Conservation (phyloP, 208 protist species). For the Acanthamoeba healyi region DNA sequence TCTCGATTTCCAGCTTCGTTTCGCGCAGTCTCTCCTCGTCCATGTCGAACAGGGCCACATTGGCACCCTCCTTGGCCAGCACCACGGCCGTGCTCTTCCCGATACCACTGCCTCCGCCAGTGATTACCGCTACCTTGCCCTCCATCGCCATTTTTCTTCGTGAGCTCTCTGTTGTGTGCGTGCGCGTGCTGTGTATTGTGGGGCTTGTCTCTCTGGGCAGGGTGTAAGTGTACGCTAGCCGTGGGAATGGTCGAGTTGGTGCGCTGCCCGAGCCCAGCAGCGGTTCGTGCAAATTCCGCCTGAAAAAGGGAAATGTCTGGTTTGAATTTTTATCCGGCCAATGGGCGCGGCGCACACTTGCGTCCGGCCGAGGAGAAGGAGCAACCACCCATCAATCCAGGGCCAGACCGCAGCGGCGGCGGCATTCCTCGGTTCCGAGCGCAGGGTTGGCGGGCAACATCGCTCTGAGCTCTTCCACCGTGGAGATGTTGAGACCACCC, state of each 20-base stretch:
- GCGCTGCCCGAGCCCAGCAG: not conserved
- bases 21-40: not conserved
- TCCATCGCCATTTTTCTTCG: conserved; percentile 9
- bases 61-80: conserved; percentile 48
- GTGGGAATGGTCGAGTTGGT: not conserved
- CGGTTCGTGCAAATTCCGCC: not conserved
- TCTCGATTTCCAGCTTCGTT: not conserved
- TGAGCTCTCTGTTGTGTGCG: not conserved
- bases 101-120: conserved; percentile 49
- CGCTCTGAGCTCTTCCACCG: not conserved
- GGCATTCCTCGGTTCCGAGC: conserved; percentile 48
- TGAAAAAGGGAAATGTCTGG: not conserved
- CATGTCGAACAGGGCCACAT: not conserved
- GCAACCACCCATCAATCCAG: conserved; percentile 8
- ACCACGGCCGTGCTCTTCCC: conserved; percentile 34
- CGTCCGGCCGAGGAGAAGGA: too few species aligned
- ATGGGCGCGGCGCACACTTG: too few species aligned
- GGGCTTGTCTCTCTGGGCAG: too few species aligned
- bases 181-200: too few species aligned
- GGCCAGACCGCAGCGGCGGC: conserved; percentile 13
- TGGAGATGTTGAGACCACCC: conserved; percentile 33
- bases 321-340: too few species aligned
- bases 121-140: conserved; percentile 70
- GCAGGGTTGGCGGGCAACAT: conserved; percentile 32
- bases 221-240: not conserved